Conservation (phyloP, 164 flowering plant species). For the Litsea cubeba region DNA sequence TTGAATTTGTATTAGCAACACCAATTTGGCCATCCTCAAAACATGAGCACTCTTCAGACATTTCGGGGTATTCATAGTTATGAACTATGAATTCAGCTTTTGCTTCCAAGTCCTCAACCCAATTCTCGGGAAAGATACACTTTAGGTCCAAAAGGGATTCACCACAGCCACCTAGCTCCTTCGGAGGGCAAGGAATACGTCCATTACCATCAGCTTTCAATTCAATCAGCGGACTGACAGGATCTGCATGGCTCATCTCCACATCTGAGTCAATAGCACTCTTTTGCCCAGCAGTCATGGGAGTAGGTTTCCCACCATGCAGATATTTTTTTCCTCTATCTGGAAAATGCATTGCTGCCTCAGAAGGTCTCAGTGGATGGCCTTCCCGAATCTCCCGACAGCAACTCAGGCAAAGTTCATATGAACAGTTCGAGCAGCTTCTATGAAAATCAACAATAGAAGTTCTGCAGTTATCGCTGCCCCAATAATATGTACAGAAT, state of each 20-base stretch:
- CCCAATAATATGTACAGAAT: not conserved
- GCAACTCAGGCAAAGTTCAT: slow-evolving; percentile 78
- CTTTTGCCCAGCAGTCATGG: slow-evolving; percentile 8
- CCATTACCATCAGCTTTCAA: slow-evolving; percentile 48
- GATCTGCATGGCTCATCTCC: slow-evolving; percentile 3
- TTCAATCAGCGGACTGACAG: slow-evolving; percentile 5
- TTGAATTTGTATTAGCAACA: slow-evolving; percentile 13
- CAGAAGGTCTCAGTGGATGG: slow-evolving; percentile 29
- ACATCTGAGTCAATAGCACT: not conserved
- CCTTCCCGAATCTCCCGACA: slow-evolving; percentile 67
- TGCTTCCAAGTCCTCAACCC: slow-evolving; percentile 39
- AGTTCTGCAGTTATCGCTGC: slow-evolving; percentile 78
- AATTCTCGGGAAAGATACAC: slow-evolving; percentile 46
- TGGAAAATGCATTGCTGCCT: slow-evolving; percentile 26
- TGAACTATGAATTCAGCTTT: slow-evolving; percentile 32
- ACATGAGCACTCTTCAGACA: not conserved
- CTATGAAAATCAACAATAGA: slow-evolving; percentile 80
- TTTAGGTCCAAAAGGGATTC: slow-evolving; percentile 49
- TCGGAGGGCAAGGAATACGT: slow-evolving; percentile 59
- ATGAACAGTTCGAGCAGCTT: slow-evolving; percentile 68
- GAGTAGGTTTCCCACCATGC: slow-evolving; percentile 61
- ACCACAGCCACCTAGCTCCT: slow-evolving; percentile 75
- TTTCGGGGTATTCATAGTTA: slow-evolving; percentile 1
- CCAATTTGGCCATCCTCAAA: not conserved
- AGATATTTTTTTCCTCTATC: slow-evolving; percentile 50